phyloP scores from a whole-genome alignment of 1,284 basidiomycete genomes.

The Trametes hirsuta region DNA sequence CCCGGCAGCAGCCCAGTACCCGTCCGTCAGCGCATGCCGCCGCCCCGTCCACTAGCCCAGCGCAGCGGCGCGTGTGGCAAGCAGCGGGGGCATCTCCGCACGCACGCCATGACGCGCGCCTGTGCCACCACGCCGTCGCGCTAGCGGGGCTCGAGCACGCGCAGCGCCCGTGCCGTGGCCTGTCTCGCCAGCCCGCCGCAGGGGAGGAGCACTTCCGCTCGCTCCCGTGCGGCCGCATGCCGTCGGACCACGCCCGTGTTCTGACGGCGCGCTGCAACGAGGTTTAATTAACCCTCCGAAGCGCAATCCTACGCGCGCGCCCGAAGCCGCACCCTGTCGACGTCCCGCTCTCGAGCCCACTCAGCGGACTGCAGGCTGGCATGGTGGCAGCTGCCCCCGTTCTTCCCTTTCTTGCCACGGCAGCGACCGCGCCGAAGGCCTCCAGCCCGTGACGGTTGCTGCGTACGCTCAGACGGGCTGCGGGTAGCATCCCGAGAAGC shows the following conservation, averaged over 20 bases:
- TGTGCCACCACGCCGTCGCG: neutral
- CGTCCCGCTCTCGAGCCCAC: too few relatives aligned
- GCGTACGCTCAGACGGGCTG: neutral
- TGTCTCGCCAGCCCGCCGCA: neutral
- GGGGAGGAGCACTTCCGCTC: neutral
- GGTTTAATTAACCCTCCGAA: conserved; percentile 23
- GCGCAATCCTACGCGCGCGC: conserved; percentile 6
- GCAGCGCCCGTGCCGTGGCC: neutral
- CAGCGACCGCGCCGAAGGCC: neutral
- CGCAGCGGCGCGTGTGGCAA: neutral
- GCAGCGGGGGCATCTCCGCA: neutral
- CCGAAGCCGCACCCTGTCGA: too few relatives aligned
- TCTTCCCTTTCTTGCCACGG: too few relatives aligned
- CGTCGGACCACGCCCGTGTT: conserved; percentile 12
- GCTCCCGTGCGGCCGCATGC: conserved; percentile 10
- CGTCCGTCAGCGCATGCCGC: conserved; percentile 1
- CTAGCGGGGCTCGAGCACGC: neutral
- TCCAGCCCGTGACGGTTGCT: neutral
- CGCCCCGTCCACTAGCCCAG: neutral
- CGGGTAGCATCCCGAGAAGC: conserved; percentile 2
- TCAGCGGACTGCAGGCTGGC: neutral
- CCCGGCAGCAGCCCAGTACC: neutral
- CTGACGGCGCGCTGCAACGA: conserved; percentile 21
- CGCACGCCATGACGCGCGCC: neutral
- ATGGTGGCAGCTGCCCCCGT: too few relatives aligned